These are phyloP conservation scores for Colletotrichum gloeosporioides DNA, from an alignment of 2,329 filamentous ascomycete genomes.

Conservation along the genomic window DNA sequence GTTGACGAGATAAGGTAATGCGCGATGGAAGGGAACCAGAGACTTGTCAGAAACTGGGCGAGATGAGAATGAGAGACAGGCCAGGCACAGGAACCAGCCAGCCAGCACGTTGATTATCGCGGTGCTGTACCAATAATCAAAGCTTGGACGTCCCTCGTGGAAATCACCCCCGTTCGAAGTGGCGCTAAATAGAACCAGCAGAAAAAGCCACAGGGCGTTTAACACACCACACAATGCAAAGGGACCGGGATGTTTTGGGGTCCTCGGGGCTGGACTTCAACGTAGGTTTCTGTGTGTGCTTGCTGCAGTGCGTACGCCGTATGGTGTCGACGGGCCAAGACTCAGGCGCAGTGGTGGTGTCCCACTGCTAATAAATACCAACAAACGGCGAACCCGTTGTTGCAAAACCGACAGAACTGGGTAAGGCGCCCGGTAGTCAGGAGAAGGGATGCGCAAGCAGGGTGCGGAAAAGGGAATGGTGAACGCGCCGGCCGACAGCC, in stretches of 20 bases:
- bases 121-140: constrained; percentile 1
- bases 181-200: neutral
- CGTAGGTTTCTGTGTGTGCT: neutral
- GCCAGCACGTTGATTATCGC: neutral
- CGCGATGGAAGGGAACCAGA: neutral
- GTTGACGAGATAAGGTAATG: constrained; percentile 4
- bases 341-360: neutral
- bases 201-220: constrained; percentile 17
- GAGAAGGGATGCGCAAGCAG: neutral
- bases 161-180: neutral
- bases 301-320: neutral
- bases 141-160: constrained; percentile 13
- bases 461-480: neutral
- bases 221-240: neutral
- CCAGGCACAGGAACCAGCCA: neutral
- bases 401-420: neutral
- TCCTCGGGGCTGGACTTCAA: neutral
- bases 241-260: neutral
- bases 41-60: neutral
- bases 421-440: constrained; percentile 5
- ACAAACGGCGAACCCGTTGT: neutral
- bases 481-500: constrained; percentile 2
- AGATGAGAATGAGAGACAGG: neutral
- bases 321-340: neutral
- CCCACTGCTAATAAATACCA: constrained; percentile 14